Evolutionary conservation across 768 basidiomycete species (phyloP).

Genomic region (Pulveroboletus sp.): DNA sequence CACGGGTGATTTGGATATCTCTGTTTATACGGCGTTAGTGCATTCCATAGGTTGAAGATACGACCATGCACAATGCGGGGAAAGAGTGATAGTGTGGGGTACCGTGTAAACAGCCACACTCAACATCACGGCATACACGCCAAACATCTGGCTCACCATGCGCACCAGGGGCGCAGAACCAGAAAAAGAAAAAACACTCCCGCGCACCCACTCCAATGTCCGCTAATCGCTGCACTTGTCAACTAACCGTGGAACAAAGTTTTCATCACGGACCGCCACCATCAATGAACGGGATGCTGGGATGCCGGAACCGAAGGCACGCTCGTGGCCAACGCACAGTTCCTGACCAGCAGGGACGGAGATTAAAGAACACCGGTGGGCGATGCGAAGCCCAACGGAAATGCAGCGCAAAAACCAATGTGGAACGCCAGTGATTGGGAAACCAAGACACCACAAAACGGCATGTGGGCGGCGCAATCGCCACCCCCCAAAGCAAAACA

Average conservation of each 20-base stretch:
- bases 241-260: neutral
- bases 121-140: constrained; percentile 3
- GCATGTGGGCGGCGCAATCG: too few relatives aligned
- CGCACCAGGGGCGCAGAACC: neutral
- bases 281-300: neutral
- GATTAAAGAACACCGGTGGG: constrained; percentile 6
- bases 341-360: constrained; percentile 1
- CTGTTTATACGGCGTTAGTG: constrained; percentile 38
- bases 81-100: constrained; percentile 11
- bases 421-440: too few relatives aligned
- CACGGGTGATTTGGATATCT: constrained; percentile 91
- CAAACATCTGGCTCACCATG: too few relatives aligned
- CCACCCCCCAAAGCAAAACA: neutral
- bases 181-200: neutral
- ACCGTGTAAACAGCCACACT: neutral
- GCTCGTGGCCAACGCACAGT: neutral
- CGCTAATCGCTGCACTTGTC: neutral
- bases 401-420: too few relatives aligned
- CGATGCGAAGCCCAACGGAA: neutral
- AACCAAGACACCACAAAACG: neutral
- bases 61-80: constrained; percentile 1
- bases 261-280: neutral
- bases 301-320: constrained; percentile 6
- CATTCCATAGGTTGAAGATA: neutral
- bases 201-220: neutral